Evolutionary conservation across 208 protist species (phyloP).

Genomic region (Leptomonas seymouri): DNA sequence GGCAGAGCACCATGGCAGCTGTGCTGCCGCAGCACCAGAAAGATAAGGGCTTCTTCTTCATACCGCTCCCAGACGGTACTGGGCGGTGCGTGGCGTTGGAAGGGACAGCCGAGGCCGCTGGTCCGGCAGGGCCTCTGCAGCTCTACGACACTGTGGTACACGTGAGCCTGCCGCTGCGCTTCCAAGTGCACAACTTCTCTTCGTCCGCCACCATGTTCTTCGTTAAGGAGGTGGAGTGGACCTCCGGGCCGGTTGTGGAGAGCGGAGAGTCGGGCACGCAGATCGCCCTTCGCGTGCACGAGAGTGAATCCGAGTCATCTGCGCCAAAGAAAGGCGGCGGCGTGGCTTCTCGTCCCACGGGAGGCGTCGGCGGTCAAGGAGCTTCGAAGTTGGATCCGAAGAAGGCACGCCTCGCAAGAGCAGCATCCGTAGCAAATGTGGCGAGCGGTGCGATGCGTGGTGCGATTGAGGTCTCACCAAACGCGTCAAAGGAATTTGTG

Average conservation of each 20-base stretch:
- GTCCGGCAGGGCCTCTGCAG: slow-evolving; percentile 46
- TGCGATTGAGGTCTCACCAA: slow-evolving; percentile 90
- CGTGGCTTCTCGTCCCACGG: not conserved
- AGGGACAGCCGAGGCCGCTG: slow-evolving; percentile 56
- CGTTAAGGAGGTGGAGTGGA: slow-evolving; percentile 74
- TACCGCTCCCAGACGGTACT: slow-evolving; percentile 92
- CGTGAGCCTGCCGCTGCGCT: slow-evolving; percentile 16
- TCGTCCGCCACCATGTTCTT: slow-evolving; percentile 77
- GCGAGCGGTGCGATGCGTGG: not conserved
- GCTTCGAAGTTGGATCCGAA: slow-evolving; percentile 1
- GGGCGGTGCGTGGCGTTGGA: slow-evolving; percentile 85
- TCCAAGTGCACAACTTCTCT: slow-evolving; percentile 36
- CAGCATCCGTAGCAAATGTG: not conserved
- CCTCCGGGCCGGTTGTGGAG: slow-evolving; percentile 24
- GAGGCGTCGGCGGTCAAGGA: slow-evolving; percentile 45
- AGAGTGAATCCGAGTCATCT: not conserved
- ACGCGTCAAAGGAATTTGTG: slow-evolving; percentile 60
- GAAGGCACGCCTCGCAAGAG: not conserved
- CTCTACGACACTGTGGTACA: slow-evolving; percentile 37
- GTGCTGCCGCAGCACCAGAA: slow-evolving; percentile 4
- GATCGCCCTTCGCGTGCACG: slow-evolving; percentile 7
- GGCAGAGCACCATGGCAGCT: not conserved
- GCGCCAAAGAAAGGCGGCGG: not conserved
- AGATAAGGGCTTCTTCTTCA: slow-evolving; percentile 91
- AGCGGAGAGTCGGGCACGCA: not conserved